Evolutionary conservation across 768 basidiomycete species (phyloP).

Genomic region (Kwoniella europaea): DNA sequence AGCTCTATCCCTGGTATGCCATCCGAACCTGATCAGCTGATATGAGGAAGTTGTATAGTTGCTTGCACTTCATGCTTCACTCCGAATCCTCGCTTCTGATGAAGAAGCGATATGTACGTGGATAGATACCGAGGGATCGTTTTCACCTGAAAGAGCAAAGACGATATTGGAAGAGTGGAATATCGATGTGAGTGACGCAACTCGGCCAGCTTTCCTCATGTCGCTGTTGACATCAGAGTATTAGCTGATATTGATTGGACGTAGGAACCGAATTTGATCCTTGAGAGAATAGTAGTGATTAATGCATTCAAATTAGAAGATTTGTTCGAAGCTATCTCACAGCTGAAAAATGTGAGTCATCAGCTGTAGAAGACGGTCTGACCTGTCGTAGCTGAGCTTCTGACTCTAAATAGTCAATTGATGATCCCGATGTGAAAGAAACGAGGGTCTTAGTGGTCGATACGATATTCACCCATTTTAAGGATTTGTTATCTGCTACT

Average conservation of each 20-base stretch:
- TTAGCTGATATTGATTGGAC: neutral
- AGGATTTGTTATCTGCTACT: slow-evolving; percentile 45
- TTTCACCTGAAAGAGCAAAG: slow-evolving; percentile 44
- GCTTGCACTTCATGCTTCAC: slow-evolving; percentile 47
- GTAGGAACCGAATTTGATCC: slow-evolving; percentile 28
- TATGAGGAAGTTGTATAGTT: slow-evolving; percentile 31
- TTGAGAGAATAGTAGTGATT: slow-evolving; percentile 35
- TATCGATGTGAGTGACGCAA: slow-evolving; percentile 27
- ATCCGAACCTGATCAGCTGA: neutral
- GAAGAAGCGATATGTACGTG: slow-evolving; percentile 40
- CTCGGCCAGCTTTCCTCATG: neutral
- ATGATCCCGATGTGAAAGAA: neutral
- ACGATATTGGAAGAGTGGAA: slow-evolving; percentile 35
- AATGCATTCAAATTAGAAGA: slow-evolving; percentile 48
- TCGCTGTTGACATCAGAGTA: no score
- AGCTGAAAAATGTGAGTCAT: slow-evolving; percentile 26
- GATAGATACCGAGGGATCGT: slow-evolving; percentile 54
- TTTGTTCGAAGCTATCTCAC: slow-evolving; percentile 36
- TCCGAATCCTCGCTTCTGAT: slow-evolving; percentile 35
- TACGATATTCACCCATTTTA: slow-evolving; percentile 42
- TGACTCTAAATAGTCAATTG: neutral
- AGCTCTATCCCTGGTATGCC: no score
- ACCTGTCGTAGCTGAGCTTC: no score
- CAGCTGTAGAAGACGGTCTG: neutral
- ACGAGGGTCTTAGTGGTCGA: slow-evolving; percentile 51